Conservation (phyloP, 2,329 filamentous ascomycete genomes). For the Aureobasidium sp. region DNA sequence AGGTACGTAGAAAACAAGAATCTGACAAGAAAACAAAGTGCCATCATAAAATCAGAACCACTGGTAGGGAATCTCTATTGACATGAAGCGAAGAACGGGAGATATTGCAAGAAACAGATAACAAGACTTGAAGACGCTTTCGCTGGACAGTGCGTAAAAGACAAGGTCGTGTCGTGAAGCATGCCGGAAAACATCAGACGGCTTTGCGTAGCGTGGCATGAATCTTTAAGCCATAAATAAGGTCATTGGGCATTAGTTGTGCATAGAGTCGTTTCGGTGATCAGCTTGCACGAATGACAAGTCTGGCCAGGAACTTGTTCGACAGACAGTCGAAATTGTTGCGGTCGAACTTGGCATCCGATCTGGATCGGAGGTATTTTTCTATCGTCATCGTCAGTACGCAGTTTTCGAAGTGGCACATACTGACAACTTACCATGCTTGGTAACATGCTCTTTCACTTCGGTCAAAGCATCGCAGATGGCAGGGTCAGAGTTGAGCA, state of each 20-base stretch:
- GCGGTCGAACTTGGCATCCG: slow-evolving; percentile 75
- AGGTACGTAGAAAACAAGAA: not conserved
- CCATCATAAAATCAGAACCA: slow-evolving; percentile 2
- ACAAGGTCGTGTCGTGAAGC: slow-evolving; percentile 11
- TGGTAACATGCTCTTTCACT: slow-evolving; percentile 82
- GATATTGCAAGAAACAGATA: not conserved
- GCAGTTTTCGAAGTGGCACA: not conserved
- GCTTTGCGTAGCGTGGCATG: not conserved
- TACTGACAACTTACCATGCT: slow-evolving; percentile 64
- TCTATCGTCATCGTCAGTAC: slow-evolving; percentile 46
- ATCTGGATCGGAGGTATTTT: slow-evolving; percentile 72
- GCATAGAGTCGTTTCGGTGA: not conserved
- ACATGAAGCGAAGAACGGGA: slow-evolving; percentile 1
- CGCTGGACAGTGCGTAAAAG: slow-evolving; percentile 3
- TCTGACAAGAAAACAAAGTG: not conserved
- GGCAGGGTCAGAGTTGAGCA: slow-evolving; percentile 81
- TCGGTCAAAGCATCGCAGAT: slow-evolving; percentile 96
- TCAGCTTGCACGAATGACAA: slow-evolving; percentile 89
- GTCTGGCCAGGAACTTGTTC: slow-evolving; percentile 93
- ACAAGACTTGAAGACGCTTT: not conserved
- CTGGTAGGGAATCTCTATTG: slow-evolving; percentile 6
- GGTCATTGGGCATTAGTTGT: slow-evolving; percentile 12
- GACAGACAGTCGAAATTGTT: slow-evolving; percentile 90
- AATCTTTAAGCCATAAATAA: slow-evolving; percentile 10
- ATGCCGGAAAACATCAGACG: slow-evolving; percentile 2